A percentile compares a stretch with the other conserved stretches of the same genome.
These are phyloP conservation scores for Hypoxylon sp. DNA, from an alignment of 2,329 filamentous ascomycete genomes.

Conservation along the genomic window DNA sequence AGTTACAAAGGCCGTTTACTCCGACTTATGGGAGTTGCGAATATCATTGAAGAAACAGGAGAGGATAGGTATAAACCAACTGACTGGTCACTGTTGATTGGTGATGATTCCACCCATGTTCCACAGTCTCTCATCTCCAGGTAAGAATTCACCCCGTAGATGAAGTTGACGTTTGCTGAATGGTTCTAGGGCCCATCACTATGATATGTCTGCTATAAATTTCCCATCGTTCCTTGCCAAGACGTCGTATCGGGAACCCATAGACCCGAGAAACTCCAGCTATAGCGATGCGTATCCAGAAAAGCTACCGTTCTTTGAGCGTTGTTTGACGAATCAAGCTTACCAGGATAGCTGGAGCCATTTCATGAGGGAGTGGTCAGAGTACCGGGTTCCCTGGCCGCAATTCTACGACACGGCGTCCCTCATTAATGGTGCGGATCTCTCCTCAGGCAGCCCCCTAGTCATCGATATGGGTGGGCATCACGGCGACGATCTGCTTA, in stretches of 20 bases:
- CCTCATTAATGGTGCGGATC: slow-evolving; percentile 47
- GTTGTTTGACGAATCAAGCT: slow-evolving; percentile 38
- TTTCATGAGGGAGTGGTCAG: slow-evolving; percentile 46
- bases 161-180: slow-evolving; percentile 5
- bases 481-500: slow-evolving; percentile 57
- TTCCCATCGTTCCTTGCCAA: slow-evolving; percentile 46
- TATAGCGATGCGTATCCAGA: slow-evolving; percentile 45
- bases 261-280: slow-evolving; percentile 41
- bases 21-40: slow-evolving; percentile 45
- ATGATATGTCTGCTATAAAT: slow-evolving; percentile 27
- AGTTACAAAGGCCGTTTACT: slow-evolving; percentile 47
- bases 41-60: slow-evolving; percentile 47
- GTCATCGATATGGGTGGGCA: slow-evolving; percentile 60
- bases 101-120: slow-evolving; percentile 47
- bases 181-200: slow-evolving; percentile 36
- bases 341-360: slow-evolving; percentile 48
- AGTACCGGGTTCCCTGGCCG: slow-evolving; percentile 48
- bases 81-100: slow-evolving; percentile 48
- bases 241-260: slow-evolving; percentile 46
- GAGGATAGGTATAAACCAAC: slow-evolving; percentile 51
- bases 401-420: slow-evolving; percentile 48
- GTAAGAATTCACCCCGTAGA: slow-evolving; percentile 10
- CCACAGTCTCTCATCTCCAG: slow-evolving; percentile 46
- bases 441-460: slow-evolving; percentile 52
- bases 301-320: slow-evolving; percentile 46